phyloP scores from a whole-genome alignment of 768 basidiomycete species.

The Gymnopilus junonius region DNA sequence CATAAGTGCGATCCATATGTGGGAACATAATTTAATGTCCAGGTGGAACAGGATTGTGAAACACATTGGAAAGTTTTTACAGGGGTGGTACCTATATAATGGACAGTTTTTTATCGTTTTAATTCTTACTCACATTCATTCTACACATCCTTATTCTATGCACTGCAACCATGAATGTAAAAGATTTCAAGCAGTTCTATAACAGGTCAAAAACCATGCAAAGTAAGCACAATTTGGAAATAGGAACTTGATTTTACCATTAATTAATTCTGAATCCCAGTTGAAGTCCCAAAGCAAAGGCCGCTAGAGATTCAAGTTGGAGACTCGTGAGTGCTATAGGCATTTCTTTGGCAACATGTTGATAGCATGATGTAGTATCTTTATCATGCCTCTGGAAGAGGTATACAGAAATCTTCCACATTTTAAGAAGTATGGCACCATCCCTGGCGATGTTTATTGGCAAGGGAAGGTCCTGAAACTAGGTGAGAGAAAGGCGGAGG shows the following conservation, averaged over 20 bases:
- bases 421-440: neutral
- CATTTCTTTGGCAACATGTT: neutral
- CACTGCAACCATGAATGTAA: too few relatives aligned
- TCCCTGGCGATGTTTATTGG: neutral
- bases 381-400: neutral
- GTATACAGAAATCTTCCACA: neutral
- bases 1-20: neutral
- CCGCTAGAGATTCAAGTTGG: neutral
- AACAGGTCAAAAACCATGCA: neutral
- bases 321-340: neutral
- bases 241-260: neutral
- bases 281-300: neutral
- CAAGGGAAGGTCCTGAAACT: neutral
- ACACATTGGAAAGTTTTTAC: too few relatives aligned
- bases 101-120: too few relatives aligned
- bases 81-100: too few relatives aligned
- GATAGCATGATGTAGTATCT: neutral
- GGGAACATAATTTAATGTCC: too few relatives aligned
- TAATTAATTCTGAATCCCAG: neutral
- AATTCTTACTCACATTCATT: too few relatives aligned
- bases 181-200: too few relatives aligned
- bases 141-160: too few relatives aligned
- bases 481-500: neutral
- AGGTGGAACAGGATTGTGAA: too few relatives aligned
- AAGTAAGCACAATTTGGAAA: too few relatives aligned